phyloP scores from a whole-genome alignment of 495 filamentous ascomycete species.

The Annulohypoxylon stygium region DNA sequence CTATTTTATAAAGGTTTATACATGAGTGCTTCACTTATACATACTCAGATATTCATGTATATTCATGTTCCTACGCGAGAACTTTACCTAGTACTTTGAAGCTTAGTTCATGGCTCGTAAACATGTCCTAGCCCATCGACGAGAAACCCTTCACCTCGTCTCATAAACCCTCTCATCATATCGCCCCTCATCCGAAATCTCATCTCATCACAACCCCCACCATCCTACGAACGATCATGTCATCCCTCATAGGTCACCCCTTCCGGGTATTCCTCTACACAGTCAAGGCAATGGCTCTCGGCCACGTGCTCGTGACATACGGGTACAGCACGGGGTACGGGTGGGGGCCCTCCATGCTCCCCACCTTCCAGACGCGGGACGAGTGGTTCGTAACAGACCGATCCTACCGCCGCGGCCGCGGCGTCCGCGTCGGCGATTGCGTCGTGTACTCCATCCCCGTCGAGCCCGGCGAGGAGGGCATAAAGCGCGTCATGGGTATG shows the following conservation, averaged over 20 bases:
- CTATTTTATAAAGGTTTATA: neutral
- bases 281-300: conserved; percentile 61
- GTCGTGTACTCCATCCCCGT: conserved; percentile 81
- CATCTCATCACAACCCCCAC: neutral
- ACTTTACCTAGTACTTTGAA: neutral
- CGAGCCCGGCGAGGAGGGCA: conserved; percentile 69
- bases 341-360: conserved; percentile 82
- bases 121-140: neutral
- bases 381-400: conserved; percentile 78
- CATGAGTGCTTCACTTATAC: neutral
- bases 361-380: conserved; percentile 74
- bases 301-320: conserved; percentile 72
- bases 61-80: neutral
- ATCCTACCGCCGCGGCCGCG: conserved; percentile 73
- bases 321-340: conserved; percentile 64
- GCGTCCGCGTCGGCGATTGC: conserved; percentile 82
- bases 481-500: conserved; percentile 89
- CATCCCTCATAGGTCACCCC: conserved; percentile 52
- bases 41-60: neutral
- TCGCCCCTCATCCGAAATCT: conserved; percentile 11
- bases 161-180: neutral
- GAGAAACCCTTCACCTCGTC: neutral
- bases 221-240: conserved; percentile 7
- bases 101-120: no score
- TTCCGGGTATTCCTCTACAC: conserved; percentile 55